Base-by-base conservation (phyloP, 2,329 filamentous ascomycete species). In the Aspergillus hiratsukae region DNA sequence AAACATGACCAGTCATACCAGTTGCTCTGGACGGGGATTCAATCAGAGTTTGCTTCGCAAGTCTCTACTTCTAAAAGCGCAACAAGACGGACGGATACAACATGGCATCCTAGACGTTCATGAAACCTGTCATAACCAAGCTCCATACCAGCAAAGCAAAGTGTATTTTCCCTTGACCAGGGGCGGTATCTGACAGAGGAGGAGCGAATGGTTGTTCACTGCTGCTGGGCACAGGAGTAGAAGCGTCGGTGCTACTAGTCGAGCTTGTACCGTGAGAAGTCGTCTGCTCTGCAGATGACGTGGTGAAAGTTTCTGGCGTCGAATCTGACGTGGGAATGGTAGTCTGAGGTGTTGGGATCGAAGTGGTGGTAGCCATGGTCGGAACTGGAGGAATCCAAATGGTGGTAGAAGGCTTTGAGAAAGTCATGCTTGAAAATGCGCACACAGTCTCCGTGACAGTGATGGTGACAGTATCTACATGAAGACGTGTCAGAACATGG, bases 361-460 rank as follows among this genome's bases (percentile, higher is more conserved):
- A 27, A 21, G 52, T 25, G 29, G 52, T 45, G 35, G 27, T 25
- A 29, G 23, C 10, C 35, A 28, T 27, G 27, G 29, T 49, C 29
- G 55, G 45, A n/a, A 45, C 6, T 21, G 45, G 28, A 1, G 35
- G 45, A n/a, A 23, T 29, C 19, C 52, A 31, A 10, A 28, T 14
- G 31, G 25, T 27, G 43, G 25, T 17, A 46, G 55, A 27, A 14
- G 37, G 14, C 51, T 53, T 19, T 17, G 10, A 27, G 51, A 41
- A 23, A 21, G 28, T 19, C 6, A 41, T 40, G 19, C n/a, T 46
- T 14, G 28, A 29, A 28, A 57, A 41, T 21, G 48, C 57, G 49
- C 62, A 64, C 3, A 59, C 48, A 14, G 66, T 69, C n/a, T 63
- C 59, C 17, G 65, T 69, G 19, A 65, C 53, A 17, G 66, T 68